Base-by-base conservation (phyloP, 192 early-diverging fungal species). In the Blastocladiella britannica region DNA sequence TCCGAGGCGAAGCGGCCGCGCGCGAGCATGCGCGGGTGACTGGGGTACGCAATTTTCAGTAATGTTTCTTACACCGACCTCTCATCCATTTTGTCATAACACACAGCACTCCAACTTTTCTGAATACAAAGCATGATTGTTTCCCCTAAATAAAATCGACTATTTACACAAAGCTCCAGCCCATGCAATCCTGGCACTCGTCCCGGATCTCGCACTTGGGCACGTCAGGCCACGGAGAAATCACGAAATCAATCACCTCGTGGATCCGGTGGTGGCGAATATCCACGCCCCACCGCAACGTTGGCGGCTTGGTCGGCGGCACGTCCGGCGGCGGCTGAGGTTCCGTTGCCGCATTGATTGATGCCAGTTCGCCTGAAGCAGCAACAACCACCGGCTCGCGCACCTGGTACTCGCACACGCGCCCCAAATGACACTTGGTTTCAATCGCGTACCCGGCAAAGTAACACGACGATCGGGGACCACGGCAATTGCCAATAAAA, bases 351-450 rank as follows among this genome's bases (percentile, higher is more conserved):
- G n/a, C n/a, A n/a, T n/a, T n/a, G n/a, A n/a, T n/a, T n/a, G n/a
- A n/a, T n/a, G n/a, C n/a, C n/a, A n/a, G n/a, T n/a, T n/a, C n/a
- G n/a, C n/a, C n/a, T n/a, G n/a, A n/a, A n/a, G n/a, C n/a, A n/a
- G n/a, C n/a, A n/a, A n/a, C n/a, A n/a, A n/a, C n/a, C n/a, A n/a
- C n/a, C 53, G 26, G 26, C 6, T 55, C 28, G 29, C 29, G 25
- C 28, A 56, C 25, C 26, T 57, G 7, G 53, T 64, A 59, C 51
- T 37, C 24, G 22, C 23, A 53, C 43, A 24, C 26, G 31, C 76
- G 67, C 6, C 91, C 91, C 28, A 77, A 68, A 65, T 94, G 93
- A 60, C 93, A 97, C 55, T 76, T 74, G 6, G 84, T 79, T 62
- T 95, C 85, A 59, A 86, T 65, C 15, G 82, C 83, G 59, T 86